Base-by-base conservation (phyloP, 1,284 basidiomycete species). In the Sanghuangporus sanghuang region DNA sequence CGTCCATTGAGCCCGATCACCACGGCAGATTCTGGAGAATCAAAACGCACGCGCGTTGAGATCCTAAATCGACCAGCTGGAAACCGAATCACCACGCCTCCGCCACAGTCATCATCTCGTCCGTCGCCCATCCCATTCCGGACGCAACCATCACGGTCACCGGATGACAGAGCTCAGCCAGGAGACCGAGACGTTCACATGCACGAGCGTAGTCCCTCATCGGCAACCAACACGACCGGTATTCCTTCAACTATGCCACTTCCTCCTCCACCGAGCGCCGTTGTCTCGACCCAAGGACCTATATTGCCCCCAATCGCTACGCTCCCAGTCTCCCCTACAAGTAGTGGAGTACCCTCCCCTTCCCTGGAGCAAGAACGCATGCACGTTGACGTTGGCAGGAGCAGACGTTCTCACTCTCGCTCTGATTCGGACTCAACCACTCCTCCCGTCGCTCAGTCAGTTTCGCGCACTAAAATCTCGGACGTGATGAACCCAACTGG, bases 101-200 rank as follows among this genome's bases (percentile, higher is more conserved):
- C 55, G 68, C 81, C 83, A 16, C 69, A 79, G 38, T 79, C 80
- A 18, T 85, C 85, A 11, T 83, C 84, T 38, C 78, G 87, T 6
- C 86, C 84, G 0, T 90, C 87, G n/a, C 88, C 89, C 2, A 84
- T 84, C 58, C 89, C 89, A 12, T 88, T 90, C 81, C 81, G 85
- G 68, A 84, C 81, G 6, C 89, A 89, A 69, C 84, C 85, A 16
- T 84, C 87, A 5, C 83, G 78, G 68, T 85, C 85, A 14, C 86
- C 87, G 4, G 86, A 89, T 72, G 78, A 79, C 12, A 81, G 85
- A 40, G 81, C 81, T 63, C 80, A 70, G 32, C 36, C 50, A 3
- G 39, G 48, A 23, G 52, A 53, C n/a, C 42, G 53, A 16, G 59
- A 62, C 14, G 55, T 58, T 11, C 62, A 56, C 3, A 64, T 64